phyloP scores from a whole-genome alignment of 225 moss, liverwort and hornwort genomes.

The Pseudisothecium myosuroides region DNA sequence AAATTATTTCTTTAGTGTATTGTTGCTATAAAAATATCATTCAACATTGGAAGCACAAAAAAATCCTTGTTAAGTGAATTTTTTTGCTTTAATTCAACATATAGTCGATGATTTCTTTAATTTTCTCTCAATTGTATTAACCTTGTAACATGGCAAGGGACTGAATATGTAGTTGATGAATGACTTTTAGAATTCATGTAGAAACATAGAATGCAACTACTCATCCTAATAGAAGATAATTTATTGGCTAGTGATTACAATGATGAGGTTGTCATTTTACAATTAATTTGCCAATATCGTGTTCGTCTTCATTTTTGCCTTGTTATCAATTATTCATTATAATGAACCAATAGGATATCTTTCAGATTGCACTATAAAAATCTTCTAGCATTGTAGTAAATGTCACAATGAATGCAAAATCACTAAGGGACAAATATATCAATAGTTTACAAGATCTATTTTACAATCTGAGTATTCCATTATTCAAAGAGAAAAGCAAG shows the following conservation, averaged over 20 bases:
- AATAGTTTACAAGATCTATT: not conserved
- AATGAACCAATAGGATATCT: not conserved
- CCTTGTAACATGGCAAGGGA: accelerated
- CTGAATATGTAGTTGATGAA: not conserved
- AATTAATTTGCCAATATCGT: accelerated
- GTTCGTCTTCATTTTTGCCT: not conserved
- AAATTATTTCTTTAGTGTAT: not conserved
- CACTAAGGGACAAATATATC: not conserved
- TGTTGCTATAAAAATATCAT: not conserved
- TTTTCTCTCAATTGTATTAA: not conserved
- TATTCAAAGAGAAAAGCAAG: accelerated
- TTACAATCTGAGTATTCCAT: not conserved
- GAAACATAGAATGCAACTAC: accelerated
- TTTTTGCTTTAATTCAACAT: not conserved
- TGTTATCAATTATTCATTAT: not conserved
- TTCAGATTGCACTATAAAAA: not conserved
- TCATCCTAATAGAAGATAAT: not conserved
- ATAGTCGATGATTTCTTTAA: accelerated
- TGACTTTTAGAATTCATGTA: not conserved
- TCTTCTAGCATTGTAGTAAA: not conserved
- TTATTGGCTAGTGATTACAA: not conserved
- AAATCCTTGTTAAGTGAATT: not conserved
- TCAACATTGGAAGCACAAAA: not conserved
- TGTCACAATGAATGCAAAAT: too few species aligned
- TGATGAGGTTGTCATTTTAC: accelerated